Base-by-base conservation (phyloP, 805 yeast genomes). In the Kluyveromyces nonfermentans region DNA sequence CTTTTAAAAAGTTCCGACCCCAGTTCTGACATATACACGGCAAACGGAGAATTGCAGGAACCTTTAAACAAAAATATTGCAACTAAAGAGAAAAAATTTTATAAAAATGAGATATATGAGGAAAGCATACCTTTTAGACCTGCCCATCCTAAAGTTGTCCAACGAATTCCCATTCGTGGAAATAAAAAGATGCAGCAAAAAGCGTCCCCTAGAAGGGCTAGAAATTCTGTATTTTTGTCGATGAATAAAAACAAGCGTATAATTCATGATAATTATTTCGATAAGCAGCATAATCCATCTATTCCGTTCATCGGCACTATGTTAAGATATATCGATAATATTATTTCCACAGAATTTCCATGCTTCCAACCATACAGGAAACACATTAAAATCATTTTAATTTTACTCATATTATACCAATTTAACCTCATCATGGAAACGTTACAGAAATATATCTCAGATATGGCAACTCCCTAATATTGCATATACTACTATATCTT, bases 301-400 rank as follows among this genome's bases (percentile, higher is more conserved):
- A 38, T 38, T 28, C 41, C 41, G 7, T 8, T 31, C 8, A 12
- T 38, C 8, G 35, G 35, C 18, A n/a, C 30, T 15, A 5, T 33
- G 7, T 33, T 33, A 3, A 35, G 10, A 14, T 16, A 16, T 9
- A n/a, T 40, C 9, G 43, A 40, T 33, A 20, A 16, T 9, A 20
- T 32, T 5, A 33, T 42, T 9, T 35, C 37, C 17, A 22, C 3
- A 15, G 18, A 33, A 16, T 28, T 42, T n/a, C 41, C 45, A 2
- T 16, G n/a, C 10, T 37, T 42, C 14, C 15, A 17, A 6, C 41
- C 41, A 15, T 37, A 35, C 22, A 31, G 35, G 8, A 42, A 33
- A 32, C 36, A 25, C 16, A 17, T 42, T 8, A 42, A 42, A 20
- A 20, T 42, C 15, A 19, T 32, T 20, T 10, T 45, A 2, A 38